Conservation (phyloP, 805 yeast genomes). For the Starmerella tilneyi region DNA sequence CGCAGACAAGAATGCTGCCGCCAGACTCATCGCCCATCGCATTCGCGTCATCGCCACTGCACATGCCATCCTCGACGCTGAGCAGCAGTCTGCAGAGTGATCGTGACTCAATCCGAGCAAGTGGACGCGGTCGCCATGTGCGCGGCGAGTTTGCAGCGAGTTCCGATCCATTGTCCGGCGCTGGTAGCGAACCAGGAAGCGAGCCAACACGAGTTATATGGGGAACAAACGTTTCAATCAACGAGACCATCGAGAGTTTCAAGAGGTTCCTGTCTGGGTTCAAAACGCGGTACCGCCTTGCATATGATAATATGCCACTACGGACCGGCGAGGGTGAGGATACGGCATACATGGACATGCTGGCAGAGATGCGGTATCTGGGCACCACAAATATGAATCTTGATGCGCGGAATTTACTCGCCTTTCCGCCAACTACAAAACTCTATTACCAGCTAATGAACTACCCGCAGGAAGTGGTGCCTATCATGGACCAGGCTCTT, state of each 20-base stretch:
- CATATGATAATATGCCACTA: conserved; percentile 36
- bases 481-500: conserved; percentile 93
- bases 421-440: conserved; percentile 65
- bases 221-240: conserved; percentile 96
- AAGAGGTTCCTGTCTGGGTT: conserved; percentile 76
- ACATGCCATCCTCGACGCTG: conserved; percentile 12
- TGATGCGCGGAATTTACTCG: conserved; percentile 69
- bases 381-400: conserved; percentile 76
- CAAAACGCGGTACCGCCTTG: conserved; percentile 61
- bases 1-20: background rate
- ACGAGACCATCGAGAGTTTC: conserved; percentile 71
- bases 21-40: conserved; percentile 22
- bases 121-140: conserved; percentile 7
- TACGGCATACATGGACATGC: conserved; percentile 58
- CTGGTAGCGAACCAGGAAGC: conserved; percentile 12
- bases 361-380: conserved; percentile 62
- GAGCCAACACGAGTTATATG: conserved; percentile 89
- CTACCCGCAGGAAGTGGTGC: conserved; percentile 93
- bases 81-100: conserved; percentile 19
- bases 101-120: conserved; percentile 16
- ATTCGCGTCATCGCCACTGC: conserved; percentile 22
- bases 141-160: conserved; percentile 23
- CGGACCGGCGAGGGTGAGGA: conserved; percentile 54
- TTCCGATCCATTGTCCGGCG: conserved; percentile 9
- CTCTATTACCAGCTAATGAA: conserved; percentile 76